Conservation (phyloP, 2,329 filamentous ascomycete species). For the Phoma sp. region DNA sequence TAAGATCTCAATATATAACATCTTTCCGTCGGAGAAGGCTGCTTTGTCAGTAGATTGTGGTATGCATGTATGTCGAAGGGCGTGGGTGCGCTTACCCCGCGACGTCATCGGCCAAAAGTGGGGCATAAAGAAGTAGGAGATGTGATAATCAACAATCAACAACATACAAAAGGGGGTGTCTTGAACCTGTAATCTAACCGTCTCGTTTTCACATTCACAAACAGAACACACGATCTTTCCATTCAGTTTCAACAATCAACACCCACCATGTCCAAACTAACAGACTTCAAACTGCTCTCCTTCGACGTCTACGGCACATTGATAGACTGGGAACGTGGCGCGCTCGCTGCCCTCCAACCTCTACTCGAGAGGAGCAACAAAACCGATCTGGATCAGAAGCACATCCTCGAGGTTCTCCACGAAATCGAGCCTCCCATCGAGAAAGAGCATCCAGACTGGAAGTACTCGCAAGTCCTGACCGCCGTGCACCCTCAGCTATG, state of each 20-base stretch:
- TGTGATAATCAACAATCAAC: slow-evolving; percentile 3
- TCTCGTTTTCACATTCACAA: background rate
- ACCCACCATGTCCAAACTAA: slow-evolving; percentile 42
- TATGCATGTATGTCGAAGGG: slow-evolving; percentile 21
- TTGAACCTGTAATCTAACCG: background rate
- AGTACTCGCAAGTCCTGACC: slow-evolving; percentile 67
- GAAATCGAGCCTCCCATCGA: slow-evolving; percentile 60
- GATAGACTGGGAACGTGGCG: slow-evolving; percentile 78
- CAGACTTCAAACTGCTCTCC: slow-evolving; percentile 63
- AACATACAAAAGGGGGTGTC: background rate
- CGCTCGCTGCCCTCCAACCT: slow-evolving; percentile 62
- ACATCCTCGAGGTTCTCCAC: slow-evolving; percentile 53
- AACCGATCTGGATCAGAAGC: slow-evolving; percentile 31
- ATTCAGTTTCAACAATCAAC: background rate
- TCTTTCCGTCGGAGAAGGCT: too few species aligned
- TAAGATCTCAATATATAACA: too few species aligned
- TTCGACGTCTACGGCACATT: slow-evolving; percentile 85
- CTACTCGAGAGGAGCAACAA: slow-evolving; percentile 51
- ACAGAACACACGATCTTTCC: too few species aligned
- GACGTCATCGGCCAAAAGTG: slow-evolving; percentile 20
- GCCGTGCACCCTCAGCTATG: slow-evolving; percentile 59
- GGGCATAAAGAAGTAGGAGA: slow-evolving; percentile 5
- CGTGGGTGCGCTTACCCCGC: slow-evolving; percentile 20
- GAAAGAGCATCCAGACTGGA: slow-evolving; percentile 61
- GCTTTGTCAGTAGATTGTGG: background rate